A percentile compares a stretch with the other conserved stretches of the same genome.
Evolutionary conservation across 2,329 filamentous ascomycete genomes (phyloP).

Genomic region (Fusarium subtropicale): DNA sequence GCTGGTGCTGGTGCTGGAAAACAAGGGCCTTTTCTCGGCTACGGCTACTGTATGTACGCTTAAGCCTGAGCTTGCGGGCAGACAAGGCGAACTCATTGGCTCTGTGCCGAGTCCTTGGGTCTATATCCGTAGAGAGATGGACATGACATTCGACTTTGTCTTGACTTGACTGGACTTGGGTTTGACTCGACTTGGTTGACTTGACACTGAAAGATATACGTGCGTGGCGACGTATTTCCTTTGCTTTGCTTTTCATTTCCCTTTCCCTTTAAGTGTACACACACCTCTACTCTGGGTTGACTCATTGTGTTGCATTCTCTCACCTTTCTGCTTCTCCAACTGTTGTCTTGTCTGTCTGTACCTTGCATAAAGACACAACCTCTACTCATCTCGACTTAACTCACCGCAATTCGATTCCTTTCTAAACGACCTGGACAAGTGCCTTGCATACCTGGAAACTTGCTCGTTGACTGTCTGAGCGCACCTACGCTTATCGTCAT

Average conservation of each 20-base stretch:
- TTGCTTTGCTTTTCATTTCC: neutral
- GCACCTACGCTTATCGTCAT: slow-evolving; percentile 9
- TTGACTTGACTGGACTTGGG: neutral
- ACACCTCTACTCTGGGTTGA: neutral
- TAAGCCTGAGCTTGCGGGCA: slow-evolving; percentile 32
- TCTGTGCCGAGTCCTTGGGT: slow-evolving; percentile 6
- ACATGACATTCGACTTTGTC: slow-evolving; percentile 5
- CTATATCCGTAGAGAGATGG: slow-evolving; percentile 1
- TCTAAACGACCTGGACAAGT: slow-evolving; percentile 28
- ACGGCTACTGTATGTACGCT: slow-evolving; percentile 19
- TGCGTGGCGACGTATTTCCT: slow-evolving; percentile 29
- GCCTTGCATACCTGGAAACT: neutral
- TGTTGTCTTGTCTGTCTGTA: neutral
- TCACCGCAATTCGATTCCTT: slow-evolving; percentile 39
- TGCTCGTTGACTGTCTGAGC: slow-evolving; percentile 14
- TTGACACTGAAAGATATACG: slow-evolving; percentile 6
- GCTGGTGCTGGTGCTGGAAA: slow-evolving; percentile 13
- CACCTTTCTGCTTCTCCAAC: slow-evolving; percentile 4
- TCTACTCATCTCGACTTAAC: slow-evolving; percentile 3
- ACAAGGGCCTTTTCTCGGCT: slow-evolving; percentile 25
- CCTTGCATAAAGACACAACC: neutral
- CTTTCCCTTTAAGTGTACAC: neutral
- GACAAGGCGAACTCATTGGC: slow-evolving; percentile 17
- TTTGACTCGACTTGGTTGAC: neutral
- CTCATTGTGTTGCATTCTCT: slow-evolving; percentile 4